Evolutionary conservation across 352 stramenopile species (phyloP).

Genomic region (Phytopythium montanum): DNA sequence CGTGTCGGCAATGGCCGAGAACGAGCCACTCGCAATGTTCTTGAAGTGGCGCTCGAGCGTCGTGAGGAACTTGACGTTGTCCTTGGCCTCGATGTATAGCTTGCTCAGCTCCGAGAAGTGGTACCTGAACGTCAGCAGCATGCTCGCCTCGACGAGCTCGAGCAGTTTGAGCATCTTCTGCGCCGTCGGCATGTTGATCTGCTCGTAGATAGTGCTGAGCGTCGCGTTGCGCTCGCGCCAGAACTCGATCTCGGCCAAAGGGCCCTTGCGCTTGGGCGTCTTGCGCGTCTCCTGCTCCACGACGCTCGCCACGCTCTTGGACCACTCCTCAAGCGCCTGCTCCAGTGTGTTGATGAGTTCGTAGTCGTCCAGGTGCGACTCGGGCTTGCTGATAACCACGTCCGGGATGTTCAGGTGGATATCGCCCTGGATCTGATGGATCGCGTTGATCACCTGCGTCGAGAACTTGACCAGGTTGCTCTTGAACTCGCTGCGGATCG

Average conservation of each 20-base stretch:
- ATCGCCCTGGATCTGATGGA: conserved; percentile 93
- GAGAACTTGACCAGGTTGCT: conserved; percentile 92
- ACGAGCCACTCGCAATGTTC: conserved; percentile 89
- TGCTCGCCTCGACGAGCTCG: conserved; percentile 87
- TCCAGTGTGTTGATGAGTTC: conserved; percentile 89
- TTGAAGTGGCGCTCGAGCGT: conserved; percentile 97
- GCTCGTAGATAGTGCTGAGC: conserved; percentile 94
- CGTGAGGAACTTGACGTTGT: conserved; percentile 96
- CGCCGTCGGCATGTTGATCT: conserved; percentile 94
- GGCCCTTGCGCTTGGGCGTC: conserved; percentile 83
- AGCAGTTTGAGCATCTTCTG: conserved; percentile 95
- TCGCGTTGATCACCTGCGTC: conserved; percentile 90
- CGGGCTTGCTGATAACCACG: conserved; percentile 86
- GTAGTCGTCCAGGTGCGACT: conserved; percentile 83
- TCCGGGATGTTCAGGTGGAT: conserved; percentile 92
- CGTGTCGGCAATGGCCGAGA: conserved; percentile 91
- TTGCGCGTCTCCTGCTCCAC: conserved; percentile 91
- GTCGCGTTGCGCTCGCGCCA: conserved; percentile 94
- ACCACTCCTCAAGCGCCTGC: conserved; percentile 91
- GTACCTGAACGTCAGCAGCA: conserved; percentile 92
- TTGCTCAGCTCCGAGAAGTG: conserved; percentile 95
- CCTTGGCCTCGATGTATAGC: conserved; percentile 94
- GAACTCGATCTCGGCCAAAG: conserved; percentile 95
- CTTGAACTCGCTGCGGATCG: conserved; percentile 86
- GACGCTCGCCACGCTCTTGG: conserved; percentile 84